Percentiles rank a stretch among this genome's conserved stretches.
Conservation (phyloP, 1,284 basidiomycete genomes). For the Tetrapyrgos nigripes region DNA sequence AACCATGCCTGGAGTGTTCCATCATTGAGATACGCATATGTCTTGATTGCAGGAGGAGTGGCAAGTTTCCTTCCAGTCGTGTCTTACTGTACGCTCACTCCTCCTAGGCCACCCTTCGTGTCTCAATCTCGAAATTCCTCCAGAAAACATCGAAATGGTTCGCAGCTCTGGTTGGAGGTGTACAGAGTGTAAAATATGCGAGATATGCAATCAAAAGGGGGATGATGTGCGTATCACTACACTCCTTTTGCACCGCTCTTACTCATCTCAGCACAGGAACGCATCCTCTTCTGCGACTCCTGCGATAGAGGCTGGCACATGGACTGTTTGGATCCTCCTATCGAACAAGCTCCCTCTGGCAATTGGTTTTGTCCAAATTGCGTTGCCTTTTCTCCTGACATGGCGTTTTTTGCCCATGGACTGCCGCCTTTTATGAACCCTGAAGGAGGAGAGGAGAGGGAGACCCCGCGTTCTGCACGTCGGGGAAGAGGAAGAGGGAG, state of each 20-base stretch:
- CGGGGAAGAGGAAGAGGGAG: constrained; percentile 6
- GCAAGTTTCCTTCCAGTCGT: constrained; percentile 29
- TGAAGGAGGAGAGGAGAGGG: neutral
- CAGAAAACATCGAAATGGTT: constrained; percentile 54
- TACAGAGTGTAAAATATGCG: constrained; percentile 93
- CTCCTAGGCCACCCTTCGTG: constrained; percentile 80
- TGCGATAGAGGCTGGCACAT: constrained; percentile 98
- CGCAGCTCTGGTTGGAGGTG: constrained; percentile 88
- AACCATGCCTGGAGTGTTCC: constrained; percentile 83
- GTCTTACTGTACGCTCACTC: constrained; percentile 10
- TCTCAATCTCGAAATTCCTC: constrained; percentile 58
- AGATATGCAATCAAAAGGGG: constrained; percentile 85
- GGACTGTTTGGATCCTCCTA: constrained; percentile 82
- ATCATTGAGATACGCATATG: constrained; percentile 85
- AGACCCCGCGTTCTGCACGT: no score
- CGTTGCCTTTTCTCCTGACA: constrained; percentile 38
- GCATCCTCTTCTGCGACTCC: constrained; percentile 91
- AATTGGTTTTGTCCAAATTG: constrained; percentile 79
- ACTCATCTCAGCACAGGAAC: constrained; percentile 54
- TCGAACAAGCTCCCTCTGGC: constrained; percentile 75
- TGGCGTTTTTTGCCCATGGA: constrained; percentile 17
- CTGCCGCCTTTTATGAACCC: neutral
- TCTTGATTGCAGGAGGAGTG: constrained; percentile 67
- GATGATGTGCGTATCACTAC: constrained; percentile 77
- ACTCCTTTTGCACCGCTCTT: constrained; percentile 12